phyloP scores from a whole-genome alignment of 371 early-diverging fungal species.

The Syncephalastrum racemosum region DNA sequence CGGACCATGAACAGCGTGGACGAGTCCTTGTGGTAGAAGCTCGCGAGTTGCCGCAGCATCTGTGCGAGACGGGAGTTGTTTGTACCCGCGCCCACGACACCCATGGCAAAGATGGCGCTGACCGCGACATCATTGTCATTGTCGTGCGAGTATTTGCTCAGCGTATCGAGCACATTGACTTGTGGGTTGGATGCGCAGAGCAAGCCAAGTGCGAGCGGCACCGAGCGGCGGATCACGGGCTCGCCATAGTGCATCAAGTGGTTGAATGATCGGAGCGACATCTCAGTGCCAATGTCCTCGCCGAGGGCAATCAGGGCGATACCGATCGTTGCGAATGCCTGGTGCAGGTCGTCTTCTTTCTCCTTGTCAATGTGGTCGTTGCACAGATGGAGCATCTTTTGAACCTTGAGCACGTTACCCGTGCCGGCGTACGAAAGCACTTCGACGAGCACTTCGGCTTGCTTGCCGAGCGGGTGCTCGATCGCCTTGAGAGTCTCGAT shows the following conservation, averaged over 20 bases:
- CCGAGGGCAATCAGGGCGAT: conserved; percentile 96
- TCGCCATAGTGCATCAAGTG: conserved; percentile 99
- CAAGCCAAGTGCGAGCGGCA: conserved; percentile 95
- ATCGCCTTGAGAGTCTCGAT: conserved; percentile 94
- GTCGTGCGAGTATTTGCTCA: conserved; percentile 97
- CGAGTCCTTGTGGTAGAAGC: conserved; percentile 96
- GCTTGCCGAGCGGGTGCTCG: conserved; percentile 88
- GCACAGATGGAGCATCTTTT: conserved; percentile 93
- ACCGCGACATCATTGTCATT: conserved; percentile 92
- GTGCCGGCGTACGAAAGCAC: conserved; percentile 92
- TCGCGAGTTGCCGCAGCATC: conserved; percentile 94
- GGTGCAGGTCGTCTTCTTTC: conserved; percentile 82
- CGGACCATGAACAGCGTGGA: conserved; percentile 92
- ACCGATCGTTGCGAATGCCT: conserved; percentile 95
- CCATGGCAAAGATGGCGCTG: conserved; percentile 98
- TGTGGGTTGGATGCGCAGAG: conserved; percentile 96
- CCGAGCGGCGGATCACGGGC: conserved; percentile 87
- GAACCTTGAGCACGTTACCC: conserved; percentile 95
- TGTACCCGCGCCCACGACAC: conserved; percentile 99
- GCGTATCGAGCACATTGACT: conserved; percentile 89
- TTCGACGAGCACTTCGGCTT: conserved; percentile 86
- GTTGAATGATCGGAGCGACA: conserved; percentile 93
- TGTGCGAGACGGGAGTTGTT: conserved; percentile 98
- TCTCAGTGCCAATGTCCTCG: conserved; percentile 95
- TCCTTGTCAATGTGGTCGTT: conserved; percentile 90